Conservation (phyloP, 2,329 filamentous ascomycete species). For the Falciphora oryzae region DNA sequence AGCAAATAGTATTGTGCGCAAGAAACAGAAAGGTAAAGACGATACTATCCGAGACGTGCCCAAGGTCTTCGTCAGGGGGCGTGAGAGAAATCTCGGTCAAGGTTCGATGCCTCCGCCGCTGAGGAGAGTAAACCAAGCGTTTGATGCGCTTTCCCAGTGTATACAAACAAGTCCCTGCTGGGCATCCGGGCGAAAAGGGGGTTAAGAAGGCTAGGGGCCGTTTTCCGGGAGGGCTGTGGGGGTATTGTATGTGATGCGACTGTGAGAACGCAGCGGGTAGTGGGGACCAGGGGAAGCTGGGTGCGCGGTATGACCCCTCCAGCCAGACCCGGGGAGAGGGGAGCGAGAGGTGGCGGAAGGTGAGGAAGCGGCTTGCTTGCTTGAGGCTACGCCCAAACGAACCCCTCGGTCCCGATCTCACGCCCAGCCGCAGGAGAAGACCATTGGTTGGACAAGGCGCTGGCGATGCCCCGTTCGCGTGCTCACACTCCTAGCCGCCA, state of each 20-base stretch:
- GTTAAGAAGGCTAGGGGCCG: neutral
- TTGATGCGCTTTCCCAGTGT: neutral
- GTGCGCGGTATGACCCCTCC: neutral
- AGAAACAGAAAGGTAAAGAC: neutral
- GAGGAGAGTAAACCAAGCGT: neutral
- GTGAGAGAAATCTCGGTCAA: neutral
- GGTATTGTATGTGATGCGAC: neutral
- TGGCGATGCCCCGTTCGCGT: neutral
- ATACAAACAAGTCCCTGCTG: neutral
- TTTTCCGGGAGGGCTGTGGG: constrained; percentile 1
- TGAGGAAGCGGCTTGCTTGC: neutral
- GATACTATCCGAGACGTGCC: neutral
- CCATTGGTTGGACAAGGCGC: neutral
- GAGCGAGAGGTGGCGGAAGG: neutral
- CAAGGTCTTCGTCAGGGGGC: neutral
- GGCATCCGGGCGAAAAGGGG: neutral
- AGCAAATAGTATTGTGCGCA: neutral
- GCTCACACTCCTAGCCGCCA: neutral
- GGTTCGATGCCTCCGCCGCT: neutral
- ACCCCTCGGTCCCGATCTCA: neutral
- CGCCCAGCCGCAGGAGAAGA: neutral
- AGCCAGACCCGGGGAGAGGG: neutral
- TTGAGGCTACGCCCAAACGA: neutral
- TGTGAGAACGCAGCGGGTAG: neutral
- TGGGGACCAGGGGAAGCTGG: neutral